phyloP scores from a whole-genome alignment of 2,329 filamentous ascomycete species.

The Cladophialophora chaetospira region DNA sequence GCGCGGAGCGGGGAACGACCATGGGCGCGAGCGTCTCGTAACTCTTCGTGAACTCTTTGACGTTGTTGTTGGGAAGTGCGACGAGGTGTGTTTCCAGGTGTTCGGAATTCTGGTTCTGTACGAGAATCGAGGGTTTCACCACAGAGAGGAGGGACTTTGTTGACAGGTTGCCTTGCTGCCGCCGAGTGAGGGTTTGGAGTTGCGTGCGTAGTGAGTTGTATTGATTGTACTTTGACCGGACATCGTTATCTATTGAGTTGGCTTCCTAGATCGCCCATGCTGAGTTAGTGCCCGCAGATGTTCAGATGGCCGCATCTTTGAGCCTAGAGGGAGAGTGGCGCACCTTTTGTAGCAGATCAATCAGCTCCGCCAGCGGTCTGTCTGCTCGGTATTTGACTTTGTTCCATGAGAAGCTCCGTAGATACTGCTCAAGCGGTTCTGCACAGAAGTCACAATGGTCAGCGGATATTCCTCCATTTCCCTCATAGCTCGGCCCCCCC shows the following conservation, averaged over 20 bases:
- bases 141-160: conserved; percentile 88
- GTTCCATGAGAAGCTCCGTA: conserved; percentile 91
- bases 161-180: conserved; percentile 89
- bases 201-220: conserved; percentile 90
- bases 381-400: conserved; percentile 96
- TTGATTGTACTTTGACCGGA: conserved; percentile 90
- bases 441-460: conserved; percentile 24
- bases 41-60: conserved; percentile 83
- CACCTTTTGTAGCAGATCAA: conserved; percentile 86
- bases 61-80: conserved; percentile 75
- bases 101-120: conserved; percentile 74
- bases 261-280: conserved; percentile 66
- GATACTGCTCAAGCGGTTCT: conserved; percentile 96
- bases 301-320: too few species aligned
- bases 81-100: conserved; percentile 96
- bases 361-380: conserved; percentile 82
- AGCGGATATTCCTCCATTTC: too few species aligned
- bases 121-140: conserved; percentile 75
- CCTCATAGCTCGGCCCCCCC: too few species aligned
- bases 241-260: conserved; percentile 88
- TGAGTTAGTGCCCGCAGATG: too few species aligned
- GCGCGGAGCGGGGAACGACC: conserved; percentile 88
- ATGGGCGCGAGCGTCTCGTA: conserved; percentile 89
- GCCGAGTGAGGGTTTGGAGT: conserved; percentile 77
- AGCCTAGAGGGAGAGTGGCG: neutral